Evolutionary conservation across 1,139 yeast genomes (phyloP).

Genomic region (Protomyces inouyei): DNA sequence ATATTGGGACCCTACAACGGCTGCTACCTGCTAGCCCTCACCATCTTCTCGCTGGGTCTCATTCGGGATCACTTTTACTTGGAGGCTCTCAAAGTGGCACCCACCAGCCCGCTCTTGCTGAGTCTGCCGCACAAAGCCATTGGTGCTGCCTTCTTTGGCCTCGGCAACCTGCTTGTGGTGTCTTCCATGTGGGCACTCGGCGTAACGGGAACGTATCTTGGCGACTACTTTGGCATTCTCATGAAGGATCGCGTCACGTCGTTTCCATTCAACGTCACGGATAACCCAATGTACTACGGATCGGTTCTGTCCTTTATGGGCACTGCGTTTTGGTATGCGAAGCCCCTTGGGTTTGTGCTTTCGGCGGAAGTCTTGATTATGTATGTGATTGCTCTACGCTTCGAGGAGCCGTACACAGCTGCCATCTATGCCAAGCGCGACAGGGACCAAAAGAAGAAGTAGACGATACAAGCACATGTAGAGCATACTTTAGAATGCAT

Average conservation of each 20-base stretch:
- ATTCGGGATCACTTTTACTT: constrained; percentile 74
- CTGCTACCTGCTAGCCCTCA: constrained; percentile 73
- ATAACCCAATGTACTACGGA: constrained; percentile 97
- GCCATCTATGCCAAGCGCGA: constrained; percentile 70
- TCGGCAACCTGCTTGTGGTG: constrained; percentile 75
- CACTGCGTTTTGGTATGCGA: constrained; percentile 76
- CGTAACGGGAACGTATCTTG: constrained; percentile 90
- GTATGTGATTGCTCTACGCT: constrained; percentile 68
- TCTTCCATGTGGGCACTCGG: constrained; percentile 93
- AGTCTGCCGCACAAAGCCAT: constrained; percentile 44
- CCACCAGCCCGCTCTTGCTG: constrained; percentile 48
- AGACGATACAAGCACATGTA: not conserved
- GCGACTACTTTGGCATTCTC: constrained; percentile 94
- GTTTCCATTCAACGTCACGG: constrained; percentile 84
- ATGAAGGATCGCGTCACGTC: constrained; percentile 88
- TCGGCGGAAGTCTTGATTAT: constrained; percentile 68
- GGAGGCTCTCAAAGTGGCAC: constrained; percentile 43
- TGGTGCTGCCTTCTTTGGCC: constrained; percentile 50
- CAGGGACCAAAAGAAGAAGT: constrained; percentile 37
- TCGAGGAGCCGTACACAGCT: constrained; percentile 71
- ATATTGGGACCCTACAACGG: constrained; percentile 64
- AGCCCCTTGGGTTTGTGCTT: constrained; percentile 79
- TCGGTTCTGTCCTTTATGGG: constrained; percentile 85
- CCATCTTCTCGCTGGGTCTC: constrained; percentile 80
- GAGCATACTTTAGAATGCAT: not conserved